Base-by-base conservation (phyloP, 164 flowering plant species). In the Warburgia ugandensis region DNA sequence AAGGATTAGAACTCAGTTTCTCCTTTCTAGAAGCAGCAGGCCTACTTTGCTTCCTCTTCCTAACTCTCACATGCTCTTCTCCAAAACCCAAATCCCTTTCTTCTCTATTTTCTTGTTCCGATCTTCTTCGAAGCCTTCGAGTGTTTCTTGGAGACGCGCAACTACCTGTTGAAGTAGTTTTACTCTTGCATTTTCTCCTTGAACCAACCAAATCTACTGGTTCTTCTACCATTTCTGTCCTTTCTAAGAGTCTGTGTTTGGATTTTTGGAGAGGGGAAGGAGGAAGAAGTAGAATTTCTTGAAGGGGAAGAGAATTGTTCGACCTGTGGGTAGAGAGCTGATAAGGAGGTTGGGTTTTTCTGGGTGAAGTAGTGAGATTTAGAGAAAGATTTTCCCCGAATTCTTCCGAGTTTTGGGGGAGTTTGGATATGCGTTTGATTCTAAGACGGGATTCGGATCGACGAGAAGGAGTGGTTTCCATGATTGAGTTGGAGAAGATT, bases 271-370 rank as follows among this genome's bases (percentile, higher is more conserved):
- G 49, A 22, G 84, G 79, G 26, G 90, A 82, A 39, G 83, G 84
- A 0, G 94, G 81, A 11, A 77, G 80, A 16, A 78, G 66, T 1
- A 82, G 64, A n/a, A 88, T 68, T 25, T 84, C 91, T 19, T 54
- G 71, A 26, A 74, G 70, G 14, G 85, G 72, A 4, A 60, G 54
- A 17, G 62, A 20, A 38, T 54, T 38, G 13, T 56, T 27, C 50
- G 63, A n/a, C 63, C 45, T 13, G 2, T 43, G 59, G 6, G 56
- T 50, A 37, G 77, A 55, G 16, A 42, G 46, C 26, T 59, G 26
- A 2, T 60, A 50, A 6, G 66, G 66, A 11, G 68, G 32, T 0
- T 47, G 61, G 17, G 44, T 29, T 35, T 39, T 58, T 50, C 50
- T 60, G 11, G 75, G 74, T 3, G 75, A 61, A 3, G 67, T 20